These are phyloP conservation scores for Lonicera japonica DNA, from an alignment of 129 eudicot species.

Conservation along the genomic window DNA sequence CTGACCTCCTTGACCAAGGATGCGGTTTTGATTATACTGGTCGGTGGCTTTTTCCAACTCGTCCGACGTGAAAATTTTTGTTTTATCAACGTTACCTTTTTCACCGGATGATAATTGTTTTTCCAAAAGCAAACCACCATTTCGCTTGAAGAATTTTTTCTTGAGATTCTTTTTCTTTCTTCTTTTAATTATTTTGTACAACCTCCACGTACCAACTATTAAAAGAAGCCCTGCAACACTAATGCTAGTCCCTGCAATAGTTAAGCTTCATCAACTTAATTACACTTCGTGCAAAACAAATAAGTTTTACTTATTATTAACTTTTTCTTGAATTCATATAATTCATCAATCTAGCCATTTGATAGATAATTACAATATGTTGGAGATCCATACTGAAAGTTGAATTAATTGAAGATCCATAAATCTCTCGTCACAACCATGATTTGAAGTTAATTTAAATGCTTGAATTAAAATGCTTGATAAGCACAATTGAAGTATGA, in stretches of 20 bases:
- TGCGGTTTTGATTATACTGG: conserved; percentile 17
- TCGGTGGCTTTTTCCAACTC: conserved; percentile 26
- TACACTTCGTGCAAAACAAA: no score
- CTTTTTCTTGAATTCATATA: no score
- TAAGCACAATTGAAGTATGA: no score
- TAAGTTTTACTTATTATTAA: no score
- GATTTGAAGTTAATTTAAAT: no score
- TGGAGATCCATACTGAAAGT: no score
- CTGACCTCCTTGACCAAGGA: conserved; percentile 33
- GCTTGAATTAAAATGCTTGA: no score
- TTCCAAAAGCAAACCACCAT: conserved; percentile 27
- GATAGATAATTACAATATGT: no score
- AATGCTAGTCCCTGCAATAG: conserved; percentile 8
- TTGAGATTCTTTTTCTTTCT: not conserved
- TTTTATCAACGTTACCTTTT: conserved; percentile 15
- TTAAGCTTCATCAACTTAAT: no score
- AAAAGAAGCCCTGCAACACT: conserved; percentile 1
- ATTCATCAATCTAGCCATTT: no score
- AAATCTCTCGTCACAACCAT: no score
- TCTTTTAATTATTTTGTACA: conserved; percentile 6
- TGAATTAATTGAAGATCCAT: no score
- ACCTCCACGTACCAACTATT: not conserved
- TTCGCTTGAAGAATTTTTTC: conserved; percentile 18
- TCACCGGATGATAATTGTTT: conserved; percentile 19
- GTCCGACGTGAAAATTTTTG: conserved; percentile 17